Evolutionary conservation across 495 filamentous ascomycete species (phyloP).

Genomic region (Aspergillus ellipticus): DNA sequence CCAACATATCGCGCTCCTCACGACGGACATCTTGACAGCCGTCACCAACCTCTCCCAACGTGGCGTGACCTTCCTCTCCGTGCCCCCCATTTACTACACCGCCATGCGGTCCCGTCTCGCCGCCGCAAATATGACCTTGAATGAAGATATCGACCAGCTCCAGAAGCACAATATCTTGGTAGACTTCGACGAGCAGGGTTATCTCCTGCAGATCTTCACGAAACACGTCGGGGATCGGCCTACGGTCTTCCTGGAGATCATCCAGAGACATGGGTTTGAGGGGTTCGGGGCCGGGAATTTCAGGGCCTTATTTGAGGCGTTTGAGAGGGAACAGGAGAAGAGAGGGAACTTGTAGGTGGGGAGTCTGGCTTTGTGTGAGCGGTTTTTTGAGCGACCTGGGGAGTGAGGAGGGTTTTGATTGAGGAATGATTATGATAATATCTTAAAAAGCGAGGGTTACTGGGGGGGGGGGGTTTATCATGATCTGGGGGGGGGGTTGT

Average conservation of each 20-base stretch:
- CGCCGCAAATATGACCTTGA: constrained; percentile 32
- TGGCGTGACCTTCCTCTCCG: constrained; percentile 72
- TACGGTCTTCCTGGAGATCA: constrained; percentile 79
- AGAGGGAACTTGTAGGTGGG: constrained; percentile 6
- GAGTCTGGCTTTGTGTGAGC: background rate
- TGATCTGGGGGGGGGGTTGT: too few species aligned
- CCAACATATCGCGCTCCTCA: constrained; percentile 74
- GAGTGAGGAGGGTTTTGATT: background rate
- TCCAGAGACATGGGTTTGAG: constrained; percentile 68
- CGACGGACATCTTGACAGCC: constrained; percentile 57
- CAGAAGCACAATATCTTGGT: constrained; percentile 66
- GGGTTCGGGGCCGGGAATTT: constrained; percentile 82
- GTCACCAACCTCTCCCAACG: constrained; percentile 58
- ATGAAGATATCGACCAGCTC: constrained; percentile 62
- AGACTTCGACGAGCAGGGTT: constrained; percentile 76
- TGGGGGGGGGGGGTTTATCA: too few species aligned
- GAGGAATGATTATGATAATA: too few species aligned
- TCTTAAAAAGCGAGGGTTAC: too few species aligned
- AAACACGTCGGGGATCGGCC: constrained; percentile 76
- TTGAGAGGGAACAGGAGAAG: constrained; percentile 68
- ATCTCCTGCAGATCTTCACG: constrained; percentile 71
- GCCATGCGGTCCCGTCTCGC: constrained; percentile 56
- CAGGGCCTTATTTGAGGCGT: constrained; percentile 74
- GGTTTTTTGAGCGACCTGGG: background rate
- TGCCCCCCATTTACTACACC: constrained; percentile 68